Conservation (phyloP, 2,329 filamentous ascomycete species). For the Penicillium nordicum region DNA sequence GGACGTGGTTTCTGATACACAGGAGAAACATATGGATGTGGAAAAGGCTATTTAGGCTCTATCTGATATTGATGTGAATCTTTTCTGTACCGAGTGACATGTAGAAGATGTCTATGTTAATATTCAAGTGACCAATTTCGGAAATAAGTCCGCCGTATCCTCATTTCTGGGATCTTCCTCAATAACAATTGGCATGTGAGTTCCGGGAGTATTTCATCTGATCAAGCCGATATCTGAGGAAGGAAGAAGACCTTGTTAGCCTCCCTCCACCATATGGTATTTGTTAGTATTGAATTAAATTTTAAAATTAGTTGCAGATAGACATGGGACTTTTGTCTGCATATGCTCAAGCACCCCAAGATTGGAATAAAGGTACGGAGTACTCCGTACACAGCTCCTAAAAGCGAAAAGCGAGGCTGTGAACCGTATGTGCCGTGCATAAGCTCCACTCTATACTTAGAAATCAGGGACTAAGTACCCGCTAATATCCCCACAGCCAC, state of each 20-base stretch:
- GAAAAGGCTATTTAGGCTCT: background rate
- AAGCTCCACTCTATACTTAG: background rate
- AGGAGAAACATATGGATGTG: background rate
- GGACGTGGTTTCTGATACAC: background rate
- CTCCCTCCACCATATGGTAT: background rate
- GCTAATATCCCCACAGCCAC: background rate
- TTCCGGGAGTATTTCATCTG: too few relatives aligned
- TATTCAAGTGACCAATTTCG: background rate
- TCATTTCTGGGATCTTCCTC: too few relatives aligned
- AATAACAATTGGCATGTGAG: too few relatives aligned
- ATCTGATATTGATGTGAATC: background rate
- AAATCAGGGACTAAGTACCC: background rate
- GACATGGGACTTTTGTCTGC: background rate
- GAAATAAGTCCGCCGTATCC: background rate
- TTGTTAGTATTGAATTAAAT: background rate
- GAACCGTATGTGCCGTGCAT: background rate
- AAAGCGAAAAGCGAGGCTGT: background rate
- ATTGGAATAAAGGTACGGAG: too few relatives aligned
- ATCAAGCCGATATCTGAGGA: background rate
- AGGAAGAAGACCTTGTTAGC: background rate
- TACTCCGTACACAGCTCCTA: background rate
- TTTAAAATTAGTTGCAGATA: background rate
- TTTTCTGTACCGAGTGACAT: background rate
- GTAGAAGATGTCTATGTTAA: background rate
- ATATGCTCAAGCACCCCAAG: background rate